Evolutionary conservation across 140 eudicot genomes (phyloP), one percentile per base, ranked within the genome.

Genomic region (Bidens hawaiensis): DNA sequence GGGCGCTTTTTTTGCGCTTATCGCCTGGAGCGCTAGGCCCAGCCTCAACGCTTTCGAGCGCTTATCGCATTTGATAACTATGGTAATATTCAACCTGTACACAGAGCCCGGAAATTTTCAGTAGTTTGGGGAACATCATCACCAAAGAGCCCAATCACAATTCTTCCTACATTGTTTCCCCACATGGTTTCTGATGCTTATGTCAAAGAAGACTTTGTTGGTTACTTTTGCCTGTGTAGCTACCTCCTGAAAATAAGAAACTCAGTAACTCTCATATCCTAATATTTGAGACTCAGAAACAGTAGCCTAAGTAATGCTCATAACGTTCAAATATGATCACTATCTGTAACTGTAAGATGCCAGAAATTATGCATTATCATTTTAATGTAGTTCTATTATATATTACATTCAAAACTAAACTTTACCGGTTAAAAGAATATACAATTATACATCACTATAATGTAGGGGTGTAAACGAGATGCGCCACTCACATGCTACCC

Each of bases 31-130:
- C n/a, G n/a, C n/a, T n/a, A n/a, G n/a, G n/a, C n/a, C n/a, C n/a
- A n/a, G n/a, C n/a, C n/a, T n/a, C n/a, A n/a, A n/a, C n/a, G n/a
- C n/a, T n/a, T n/a, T n/a, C n/a, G n/a, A n/a, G n/a, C n/a, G n/a
- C n/a, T n/a, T n/a, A n/a, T n/a, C n/a, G n/a, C n/a, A n/a, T n/a
- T n/a, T n/a, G n/a, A n/a, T n/a, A n/a, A n/a, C n/a, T n/a, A n/a
- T n/a, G n/a, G n/a, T n/a, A n/a, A n/a, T n/a, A n/a, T n/a, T 48
- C 49, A 79, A 89, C 97, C 97, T 79, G 96, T 91, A 81, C 98
- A 91, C 23, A 87, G 67, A 58, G 98, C 98, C 61, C 96, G 91
- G 87, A 91, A 91, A 62, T 87, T 91, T 63, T 84, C 98, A 21
- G 83, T 89, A 2, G 95, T 91, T 54, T 84, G 91, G 38, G 96